Conservation (phyloP, 2,329 filamentous ascomycete genomes). For the Aspergillus fructus region DNA sequence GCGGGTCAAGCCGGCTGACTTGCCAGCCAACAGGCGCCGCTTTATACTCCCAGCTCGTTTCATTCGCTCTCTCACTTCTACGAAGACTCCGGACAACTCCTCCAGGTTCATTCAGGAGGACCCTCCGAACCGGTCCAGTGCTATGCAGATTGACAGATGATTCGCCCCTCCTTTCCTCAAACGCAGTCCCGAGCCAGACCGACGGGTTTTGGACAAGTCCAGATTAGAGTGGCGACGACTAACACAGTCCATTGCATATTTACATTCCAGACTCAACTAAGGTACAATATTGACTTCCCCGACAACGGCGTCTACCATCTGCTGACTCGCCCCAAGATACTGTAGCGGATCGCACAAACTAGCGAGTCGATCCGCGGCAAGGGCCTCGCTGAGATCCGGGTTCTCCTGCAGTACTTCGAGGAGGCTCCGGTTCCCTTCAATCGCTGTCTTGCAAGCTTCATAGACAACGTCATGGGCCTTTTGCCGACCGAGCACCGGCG, state of each 20-base stretch:
- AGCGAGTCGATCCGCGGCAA: not conserved
- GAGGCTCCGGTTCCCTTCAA: slow-evolving; percentile 46
- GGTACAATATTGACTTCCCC: not conserved
- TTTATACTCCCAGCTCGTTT: no score
- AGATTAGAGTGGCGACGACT: no score
- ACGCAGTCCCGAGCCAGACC: no score
- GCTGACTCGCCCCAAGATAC: slow-evolving; percentile 5
- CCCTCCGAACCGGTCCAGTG: no score
- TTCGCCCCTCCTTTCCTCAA: no score
- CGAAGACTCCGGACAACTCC: no score
- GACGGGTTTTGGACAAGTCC: no score
- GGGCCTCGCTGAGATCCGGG: slow-evolving; percentile 35
- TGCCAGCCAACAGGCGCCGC: not conserved
- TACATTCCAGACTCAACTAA: no score
- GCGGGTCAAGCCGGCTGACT: not conserved
- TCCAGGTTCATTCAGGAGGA: no score
- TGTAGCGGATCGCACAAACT: slow-evolving; percentile 3
- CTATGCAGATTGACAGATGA: no score
- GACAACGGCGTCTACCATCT: slow-evolving; percentile 5
- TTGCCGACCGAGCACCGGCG: slow-evolving; percentile 53
- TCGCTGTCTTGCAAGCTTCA: slow-evolving; percentile 52
- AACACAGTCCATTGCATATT: no score
- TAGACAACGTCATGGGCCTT: slow-evolving; percentile 58
- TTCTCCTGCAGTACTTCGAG: slow-evolving; percentile 44
- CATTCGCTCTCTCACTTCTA: no score